Evolutionary conservation across 2,329 filamentous ascomycete species (phyloP), one percentile per base, ranked within the genome.

Genomic region (Fusarium mangiferae): DNA sequence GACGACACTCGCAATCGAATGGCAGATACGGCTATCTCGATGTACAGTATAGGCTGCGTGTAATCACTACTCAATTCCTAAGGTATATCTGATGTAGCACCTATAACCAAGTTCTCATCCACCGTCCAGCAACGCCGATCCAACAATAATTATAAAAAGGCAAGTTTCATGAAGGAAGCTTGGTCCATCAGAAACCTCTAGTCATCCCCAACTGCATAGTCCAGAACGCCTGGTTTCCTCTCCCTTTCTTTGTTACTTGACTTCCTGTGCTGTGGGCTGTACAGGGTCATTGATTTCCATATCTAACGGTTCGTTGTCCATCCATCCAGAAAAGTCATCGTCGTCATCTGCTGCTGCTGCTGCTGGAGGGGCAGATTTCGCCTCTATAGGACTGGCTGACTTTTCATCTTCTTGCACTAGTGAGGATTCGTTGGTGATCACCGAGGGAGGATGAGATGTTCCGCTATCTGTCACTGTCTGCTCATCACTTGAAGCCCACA

Each of bases 241-340:
- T n/a, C 13, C 8, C 45, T 67, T 41, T 66, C 48, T 60, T n/a
- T 70, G 26, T 69, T 69, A 78, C 38, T 75, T 77, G 42, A 78
- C 75, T 61, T 77, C 66, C 58, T 78, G 75, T 24, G 69, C 62
- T 22, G 67, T 41, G 24, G 56, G 59, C 17, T 58, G 64, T 22
- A 71, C 45, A 41, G 75, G 67, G 30, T 76, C 75, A 26, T 68
- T 72, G 18, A 70, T 70, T 44, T 76, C 77, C 54, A 76, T 66
- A n/a, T 79, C 78, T 44, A 77, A 66, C 22, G 76, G 55, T 46
- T 79, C 79, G 28, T 82, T 78, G 57, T 81, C 81, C 72, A 83
- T 77, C 82, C 82, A 83, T 20, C 80, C 81, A 22, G 81, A 82
- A 59, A 79, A 83, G 54, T 81, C 80, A 20, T 82, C 80, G 3